A percentile compares a stretch with the other conserved stretches of the same genome.
Conservation (phyloP, 1,284 basidiomycete genomes). For the Heimioporus punctisporus region DNA sequence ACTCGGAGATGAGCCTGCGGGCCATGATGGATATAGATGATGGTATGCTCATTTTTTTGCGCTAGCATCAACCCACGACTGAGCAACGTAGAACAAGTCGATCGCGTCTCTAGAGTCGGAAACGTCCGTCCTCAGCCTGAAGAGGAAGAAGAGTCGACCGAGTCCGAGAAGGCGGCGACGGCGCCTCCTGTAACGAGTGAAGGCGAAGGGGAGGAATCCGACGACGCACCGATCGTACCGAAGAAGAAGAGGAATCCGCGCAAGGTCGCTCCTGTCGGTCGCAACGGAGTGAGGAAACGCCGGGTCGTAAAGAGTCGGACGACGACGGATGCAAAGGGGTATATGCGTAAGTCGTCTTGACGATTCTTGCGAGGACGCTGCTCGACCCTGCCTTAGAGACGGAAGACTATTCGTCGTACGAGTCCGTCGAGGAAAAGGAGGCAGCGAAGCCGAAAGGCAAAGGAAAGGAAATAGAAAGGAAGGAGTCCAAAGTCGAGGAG, state of each 20-base stretch:
- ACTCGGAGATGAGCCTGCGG: conserved; percentile 45
- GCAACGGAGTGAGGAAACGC: conserved; percentile 74
- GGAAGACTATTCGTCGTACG: conserved; percentile 79
- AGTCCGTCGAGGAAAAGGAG: conserved; percentile 70
- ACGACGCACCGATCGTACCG: conserved; percentile 41
- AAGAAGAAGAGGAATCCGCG: conserved; percentile 55
- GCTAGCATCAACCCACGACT: neutral
- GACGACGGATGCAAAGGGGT: conserved; percentile 65
- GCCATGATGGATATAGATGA: conserved; percentile 82
- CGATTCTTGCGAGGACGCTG: neutral
- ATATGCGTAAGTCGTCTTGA: conserved; percentile 53
- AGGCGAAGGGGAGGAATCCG: conserved; percentile 27
- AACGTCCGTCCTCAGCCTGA: conserved; percentile 10
- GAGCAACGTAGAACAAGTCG: conserved; percentile 44
- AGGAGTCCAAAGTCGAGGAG: neutral
- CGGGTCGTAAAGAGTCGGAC: conserved; percentile 60
- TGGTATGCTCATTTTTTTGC: conserved; percentile 39
- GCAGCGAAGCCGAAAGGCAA: conserved; percentile 28
- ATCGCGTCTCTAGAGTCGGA: conserved; percentile 37
- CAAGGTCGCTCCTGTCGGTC: conserved; percentile 64
- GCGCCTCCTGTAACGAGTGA: conserved; percentile 27
- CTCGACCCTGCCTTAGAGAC: conserved; percentile 46
- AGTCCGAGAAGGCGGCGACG: conserved; percentile 11
- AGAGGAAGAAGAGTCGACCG: conserved; percentile 24
- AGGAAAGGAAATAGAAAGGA: neutral